Evolutionary conservation across 2,329 filamentous ascomycete species (phyloP), one percentile per base, ranked within the genome.

Genomic region (Tolypocladium ovalisporum): DNA sequence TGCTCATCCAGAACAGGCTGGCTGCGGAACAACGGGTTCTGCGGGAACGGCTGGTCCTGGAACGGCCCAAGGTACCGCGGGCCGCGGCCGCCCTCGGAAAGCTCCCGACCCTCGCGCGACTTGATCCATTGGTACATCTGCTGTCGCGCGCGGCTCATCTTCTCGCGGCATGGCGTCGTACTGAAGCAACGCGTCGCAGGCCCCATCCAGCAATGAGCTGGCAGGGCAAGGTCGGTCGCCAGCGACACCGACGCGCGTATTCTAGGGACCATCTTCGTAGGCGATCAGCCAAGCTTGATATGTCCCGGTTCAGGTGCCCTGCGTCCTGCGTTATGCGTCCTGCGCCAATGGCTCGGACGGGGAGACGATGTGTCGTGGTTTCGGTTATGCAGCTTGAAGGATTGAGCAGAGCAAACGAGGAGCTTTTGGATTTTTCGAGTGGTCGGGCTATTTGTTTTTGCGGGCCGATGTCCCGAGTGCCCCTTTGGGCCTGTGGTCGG

Each of bases 1-100:
- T 78, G 74, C 64, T 95, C 88, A 61, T 86, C 86, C 62, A 97
- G 77, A 27, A 96, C 88, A 4, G 80, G 75, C 69, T 89, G 79
- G 65, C 86, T 90, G 61, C 78, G 73, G 73, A 93, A 97, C 29
- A 79, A 68, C 5, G 74, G 75, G 70, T 96, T 96, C 54, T 83
- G 68, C 0, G 90, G 90, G 62, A 94, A 96, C 0, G 89, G 90
- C 59, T 73, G 71, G 70, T 78, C 65, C 54, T 63, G 67, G 62
- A 65, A 61, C 42, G 65, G 65, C 15, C 69, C 67, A 1, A 80
- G 63, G 61, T 79, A 78, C 56, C 67, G 69, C 2, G 72, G 69
- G 4, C 64, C 62, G 22, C 58, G 61, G 34, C 61, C 61, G 4
- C 64, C 60, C 59, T 68, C 63, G 6, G 63, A 60, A 12, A 71